Conservation (phyloP, 768 basidiomycete genomes). For the Rhizopogon sp. region DNA sequence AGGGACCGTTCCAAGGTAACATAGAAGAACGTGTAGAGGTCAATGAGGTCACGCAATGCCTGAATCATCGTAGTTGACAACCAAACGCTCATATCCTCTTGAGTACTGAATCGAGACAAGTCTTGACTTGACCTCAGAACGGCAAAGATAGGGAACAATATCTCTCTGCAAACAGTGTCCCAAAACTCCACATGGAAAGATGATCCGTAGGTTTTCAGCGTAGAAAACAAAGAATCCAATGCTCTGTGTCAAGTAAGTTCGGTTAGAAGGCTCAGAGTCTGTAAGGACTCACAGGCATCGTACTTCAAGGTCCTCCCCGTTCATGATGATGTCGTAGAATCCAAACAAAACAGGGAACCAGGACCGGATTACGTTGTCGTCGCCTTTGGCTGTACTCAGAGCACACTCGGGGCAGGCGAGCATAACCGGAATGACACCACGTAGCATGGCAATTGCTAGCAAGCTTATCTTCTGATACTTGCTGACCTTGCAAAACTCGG, state of each 20-base stretch:
- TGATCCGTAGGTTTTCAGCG: constrained; percentile 84
- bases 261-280: not conserved
- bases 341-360: constrained; percentile 97
- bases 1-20: constrained; percentile 84
- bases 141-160: constrained; percentile 97
- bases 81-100: constrained; percentile 99
- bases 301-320: constrained; percentile 97
- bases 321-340: constrained; percentile 99
- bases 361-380: constrained; percentile 90
- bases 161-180: constrained; percentile 95
- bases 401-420: constrained; percentile 71
- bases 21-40: constrained; percentile 94
- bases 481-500: constrained; percentile 98
- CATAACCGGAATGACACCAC: constrained; percentile 91
- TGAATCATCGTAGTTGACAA: constrained; percentile 98
- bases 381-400: constrained; percentile 37
- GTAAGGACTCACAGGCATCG: constrained; percentile 75
- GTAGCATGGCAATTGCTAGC: constrained; percentile 94
- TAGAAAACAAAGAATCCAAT: constrained; percentile 92
- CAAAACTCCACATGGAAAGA: constrained; percentile 90
- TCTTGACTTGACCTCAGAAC: constrained; percentile 93
- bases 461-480: constrained; percentile 99
- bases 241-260: constrained; percentile 51
- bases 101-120: constrained; percentile 86
- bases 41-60: constrained; percentile 90